phyloP scores from a whole-genome alignment of 2,329 filamentous ascomycete genomes.

The Xylariaceae sp. region DNA sequence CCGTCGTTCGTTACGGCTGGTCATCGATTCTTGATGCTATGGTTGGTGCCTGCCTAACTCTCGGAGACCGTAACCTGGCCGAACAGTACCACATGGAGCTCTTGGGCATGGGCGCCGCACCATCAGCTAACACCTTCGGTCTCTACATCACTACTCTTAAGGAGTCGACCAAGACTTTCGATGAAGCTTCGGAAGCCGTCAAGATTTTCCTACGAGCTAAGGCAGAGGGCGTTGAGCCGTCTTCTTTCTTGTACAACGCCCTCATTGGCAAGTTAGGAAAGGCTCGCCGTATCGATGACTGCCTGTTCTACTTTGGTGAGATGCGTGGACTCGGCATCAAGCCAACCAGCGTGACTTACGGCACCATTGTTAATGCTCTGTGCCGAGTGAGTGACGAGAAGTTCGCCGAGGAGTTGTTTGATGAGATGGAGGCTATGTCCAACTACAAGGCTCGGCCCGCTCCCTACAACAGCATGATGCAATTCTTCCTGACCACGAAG shows the following conservation, averaged over 20 bases:
- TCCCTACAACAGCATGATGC: conserved; percentile 99
- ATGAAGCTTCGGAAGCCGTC: conserved; percentile 92
- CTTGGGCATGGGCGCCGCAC: conserved; percentile 80
- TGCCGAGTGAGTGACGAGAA: conserved; percentile 97
- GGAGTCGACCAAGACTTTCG: conserved; percentile 94
- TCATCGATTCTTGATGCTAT: conserved; percentile 93
- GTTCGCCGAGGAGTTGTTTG: conserved; percentile 94
- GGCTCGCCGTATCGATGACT: conserved; percentile 95
- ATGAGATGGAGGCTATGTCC: conserved; percentile 97
- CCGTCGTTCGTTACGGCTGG: conserved; percentile 90
- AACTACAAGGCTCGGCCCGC: conserved; percentile 98
- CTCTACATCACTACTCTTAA: conserved; percentile 99
- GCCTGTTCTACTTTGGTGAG: conserved; percentile 94
- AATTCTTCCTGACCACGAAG: conserved; percentile 97
- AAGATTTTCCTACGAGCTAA: conserved; percentile 96
- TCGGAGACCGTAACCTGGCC: conserved; percentile 74
- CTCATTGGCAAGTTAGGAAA: conserved; percentile 97
- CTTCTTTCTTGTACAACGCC: conserved; percentile 96
- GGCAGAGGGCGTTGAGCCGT: conserved; percentile 88
- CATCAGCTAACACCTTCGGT: conserved; percentile 95
- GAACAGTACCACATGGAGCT: conserved; percentile 88
- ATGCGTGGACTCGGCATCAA: conserved; percentile 92
- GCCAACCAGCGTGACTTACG: conserved; percentile 95
- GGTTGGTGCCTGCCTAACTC: conserved; percentile 83
- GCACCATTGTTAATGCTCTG: conserved; percentile 94